phyloP scores from a whole-genome alignment of 306 rosid genomes.

The Cicer bijugum region DNA sequence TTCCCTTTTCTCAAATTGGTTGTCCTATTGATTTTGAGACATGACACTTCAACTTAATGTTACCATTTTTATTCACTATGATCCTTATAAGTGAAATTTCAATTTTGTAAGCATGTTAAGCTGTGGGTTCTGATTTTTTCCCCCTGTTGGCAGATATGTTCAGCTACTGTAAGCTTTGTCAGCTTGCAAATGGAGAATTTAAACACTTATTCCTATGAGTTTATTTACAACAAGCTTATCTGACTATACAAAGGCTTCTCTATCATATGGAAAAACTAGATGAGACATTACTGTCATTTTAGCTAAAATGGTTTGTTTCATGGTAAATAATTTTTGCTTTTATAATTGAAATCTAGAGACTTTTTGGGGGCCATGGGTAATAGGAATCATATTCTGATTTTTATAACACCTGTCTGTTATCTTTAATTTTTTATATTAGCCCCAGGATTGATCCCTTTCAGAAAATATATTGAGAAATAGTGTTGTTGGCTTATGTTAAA shows the following conservation, averaged over 20 bases:
- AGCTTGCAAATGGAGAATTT: slow-evolving; percentile 85
- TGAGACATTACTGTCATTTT: slow-evolving; percentile 17
- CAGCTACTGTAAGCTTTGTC: slow-evolving; percentile 80
- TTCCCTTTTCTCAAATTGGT: slow-evolving; percentile 21
- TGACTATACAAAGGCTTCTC: slow-evolving; percentile 15
- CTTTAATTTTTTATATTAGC: slow-evolving; percentile 10
- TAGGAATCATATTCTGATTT: slow-evolving; percentile 23
- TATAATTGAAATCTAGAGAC: slow-evolving; percentile 25
- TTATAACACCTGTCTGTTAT: slow-evolving; percentile 10
- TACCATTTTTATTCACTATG: background rate
- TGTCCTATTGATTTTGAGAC: slow-evolving; percentile 11
- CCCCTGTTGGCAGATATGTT: slow-evolving; percentile 59
- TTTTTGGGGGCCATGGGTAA: background rate
- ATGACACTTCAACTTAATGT: background rate
- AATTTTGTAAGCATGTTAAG: slow-evolving; percentile 12
- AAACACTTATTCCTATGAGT: slow-evolving; percentile 74
- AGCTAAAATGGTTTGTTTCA: slow-evolving; percentile 20
- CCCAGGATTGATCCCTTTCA: background rate
- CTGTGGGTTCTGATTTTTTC: slow-evolving; percentile 26
- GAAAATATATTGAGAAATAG: slow-evolving; percentile 14
- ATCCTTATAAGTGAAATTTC: background rate
- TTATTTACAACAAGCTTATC: slow-evolving; percentile 22
- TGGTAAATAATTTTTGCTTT: slow-evolving; percentile 33
- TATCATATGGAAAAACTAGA: slow-evolving; percentile 34
- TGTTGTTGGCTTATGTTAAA: slow-evolving; percentile 16